Evolutionary conservation across 345 rosid species (phyloP), one percentile per base, ranked within the genome.

Genomic region (Brassica juncea): DNA sequence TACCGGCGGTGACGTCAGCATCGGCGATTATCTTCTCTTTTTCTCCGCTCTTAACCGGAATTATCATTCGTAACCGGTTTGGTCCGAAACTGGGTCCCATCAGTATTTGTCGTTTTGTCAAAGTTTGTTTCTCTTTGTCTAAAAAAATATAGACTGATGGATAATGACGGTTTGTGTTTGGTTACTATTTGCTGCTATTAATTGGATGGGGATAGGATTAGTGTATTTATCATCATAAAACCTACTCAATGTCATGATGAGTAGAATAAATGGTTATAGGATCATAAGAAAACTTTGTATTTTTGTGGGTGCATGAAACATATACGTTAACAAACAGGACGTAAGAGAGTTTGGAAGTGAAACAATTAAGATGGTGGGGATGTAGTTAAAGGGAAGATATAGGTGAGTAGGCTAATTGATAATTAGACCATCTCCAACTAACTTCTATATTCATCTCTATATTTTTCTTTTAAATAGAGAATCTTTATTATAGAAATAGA

Each of bases 1-100:
- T 11, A 35, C 69, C 69, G 69, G 30, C 52, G 52, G 69, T 66
- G 69, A 66, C 69, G 69, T 65, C 69, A 65, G 69, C 69, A 35
- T 8, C 68, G 67, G 68, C 52, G 30, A 66, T 35, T 65, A n/a
- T 34, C 42, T 10, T 23, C 2, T 11, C 3, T 30, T 6, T 61
- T 54, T 10, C 16, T 62, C 23, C n/a, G 67, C 31, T 25, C 30
- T 25, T 0, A 61, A 28, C 66, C 35, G 35, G 12, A 28, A 0
- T 23, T 34, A n/a, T 28, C 30, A 28, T 5, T 30, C 39, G 39
- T n/a, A 34, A 12, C 47, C 8, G 21, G 58, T 52, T 47, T 47
- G 54, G 54, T 47, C 54, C 16, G 54, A 4, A 47, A 4, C 16
- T 47, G 54, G 54, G 54, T 4, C 54, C 54, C 54, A 14, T 6